Conservation (phyloP, 1,139 yeast species). For the Zygoascus hellenicus region DNA sequence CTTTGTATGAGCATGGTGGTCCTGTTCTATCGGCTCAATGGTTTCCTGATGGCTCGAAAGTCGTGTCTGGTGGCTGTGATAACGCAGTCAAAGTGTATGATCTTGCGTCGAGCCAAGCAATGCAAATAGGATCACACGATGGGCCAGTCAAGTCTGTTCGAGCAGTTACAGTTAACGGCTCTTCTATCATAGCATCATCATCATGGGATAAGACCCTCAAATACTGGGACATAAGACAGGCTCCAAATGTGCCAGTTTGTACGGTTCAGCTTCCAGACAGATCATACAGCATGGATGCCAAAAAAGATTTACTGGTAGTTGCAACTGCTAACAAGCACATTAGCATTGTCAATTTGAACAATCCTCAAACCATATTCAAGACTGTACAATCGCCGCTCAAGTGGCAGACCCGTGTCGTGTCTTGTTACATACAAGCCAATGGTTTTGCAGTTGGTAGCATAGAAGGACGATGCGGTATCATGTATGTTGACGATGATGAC, state of each 20-base stretch:
- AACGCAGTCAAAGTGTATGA: slow-evolving; percentile 83
- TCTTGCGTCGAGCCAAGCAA: slow-evolving; percentile 71
- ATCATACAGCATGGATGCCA: slow-evolving; percentile 83
- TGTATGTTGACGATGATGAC: slow-evolving; percentile 78
- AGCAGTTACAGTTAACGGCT: slow-evolving; percentile 61
- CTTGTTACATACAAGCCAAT: slow-evolving; percentile 84
- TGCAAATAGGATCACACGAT: slow-evolving; percentile 83
- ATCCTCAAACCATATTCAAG: slow-evolving; percentile 80
- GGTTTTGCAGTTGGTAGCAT: slow-evolving; percentile 92
- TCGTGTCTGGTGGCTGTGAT: slow-evolving; percentile 90
- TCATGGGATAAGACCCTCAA: slow-evolving; percentile 95
- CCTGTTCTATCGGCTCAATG: slow-evolving; percentile 83
- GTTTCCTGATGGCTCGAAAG: slow-evolving; percentile 81
- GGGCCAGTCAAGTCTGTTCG: slow-evolving; percentile 73
- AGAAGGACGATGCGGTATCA: slow-evolving; percentile 97
- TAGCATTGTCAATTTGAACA: slow-evolving; percentile 62
- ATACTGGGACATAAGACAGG: slow-evolving; percentile 92
- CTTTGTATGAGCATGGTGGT: slow-evolving; percentile 82
- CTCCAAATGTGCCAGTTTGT: slow-evolving; percentile 59
- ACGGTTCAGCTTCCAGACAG: slow-evolving; percentile 83
- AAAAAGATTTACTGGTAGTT: slow-evolving; percentile 76
- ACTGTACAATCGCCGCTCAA: slow-evolving; percentile 74
- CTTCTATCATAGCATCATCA: slow-evolving; percentile 84
- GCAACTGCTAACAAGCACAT: slow-evolving; percentile 91
- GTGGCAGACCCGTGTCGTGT: slow-evolving; percentile 78